Evolutionary conservation across 2,329 filamentous ascomycete genomes (phyloP).

Genomic region (Atkinsonella hypoxylon): DNA sequence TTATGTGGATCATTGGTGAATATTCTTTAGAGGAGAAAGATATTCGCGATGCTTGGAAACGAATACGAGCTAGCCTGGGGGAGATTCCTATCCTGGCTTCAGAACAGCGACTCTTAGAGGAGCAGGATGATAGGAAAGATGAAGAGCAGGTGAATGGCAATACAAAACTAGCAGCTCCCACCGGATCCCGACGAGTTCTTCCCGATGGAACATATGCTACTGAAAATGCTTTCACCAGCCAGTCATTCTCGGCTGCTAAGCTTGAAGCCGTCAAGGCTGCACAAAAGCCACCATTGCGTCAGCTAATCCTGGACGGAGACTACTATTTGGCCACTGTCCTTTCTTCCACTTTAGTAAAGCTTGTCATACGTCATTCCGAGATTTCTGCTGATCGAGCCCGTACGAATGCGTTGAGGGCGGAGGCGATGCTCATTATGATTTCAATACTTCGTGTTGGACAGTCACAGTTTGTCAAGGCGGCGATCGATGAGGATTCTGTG

Average conservation of each 20-base stretch:
- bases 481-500: slow-evolving; percentile 96
- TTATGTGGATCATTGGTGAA: slow-evolving; percentile 95
- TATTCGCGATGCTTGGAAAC: slow-evolving; percentile 93
- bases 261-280: slow-evolving; percentile 94
- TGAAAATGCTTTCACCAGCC: slow-evolving; percentile 88
- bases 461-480: slow-evolving; percentile 95
- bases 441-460: slow-evolving; percentile 96
- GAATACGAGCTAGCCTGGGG: slow-evolving; percentile 83
- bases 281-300: slow-evolving; percentile 86
- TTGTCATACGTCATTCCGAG: slow-evolving; percentile 94
- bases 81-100: slow-evolving; percentile 96
- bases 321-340: slow-evolving; percentile 93
- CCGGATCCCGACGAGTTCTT: slow-evolving; percentile 79
- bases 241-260: slow-evolving; percentile 79
- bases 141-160: slow-evolving; percentile 67
- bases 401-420: slow-evolving; percentile 86
- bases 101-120: slow-evolving; percentile 82
- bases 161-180: slow-evolving; percentile 61
- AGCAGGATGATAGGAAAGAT: slow-evolving; percentile 59
- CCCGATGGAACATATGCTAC: slow-evolving; percentile 97
- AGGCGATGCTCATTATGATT: slow-evolving; percentile 99
- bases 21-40: slow-evolving; percentile 91
- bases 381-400: slow-evolving; percentile 76
- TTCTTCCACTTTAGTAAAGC: slow-evolving; percentile 90
- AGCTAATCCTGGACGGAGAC: slow-evolving; percentile 92